Evolutionary conservation across 164 flowering plant genomes (phyloP).

Genomic region (Vitis riparia): DNA sequence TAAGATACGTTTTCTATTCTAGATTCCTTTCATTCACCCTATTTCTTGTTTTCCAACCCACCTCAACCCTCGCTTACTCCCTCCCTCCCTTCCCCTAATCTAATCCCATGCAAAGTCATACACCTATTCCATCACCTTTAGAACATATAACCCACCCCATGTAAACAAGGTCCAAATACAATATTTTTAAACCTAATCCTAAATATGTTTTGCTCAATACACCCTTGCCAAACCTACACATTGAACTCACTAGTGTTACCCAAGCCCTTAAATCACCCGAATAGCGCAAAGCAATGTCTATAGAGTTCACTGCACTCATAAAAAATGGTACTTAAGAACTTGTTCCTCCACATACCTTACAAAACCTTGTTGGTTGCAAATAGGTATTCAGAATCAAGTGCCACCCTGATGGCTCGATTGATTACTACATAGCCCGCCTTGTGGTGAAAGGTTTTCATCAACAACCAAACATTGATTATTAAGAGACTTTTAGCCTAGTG

Average conservation of each 20-base stretch:
- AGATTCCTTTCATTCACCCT: background rate
- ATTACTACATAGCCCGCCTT: conserved; percentile 10
- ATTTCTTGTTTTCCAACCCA: background rate
- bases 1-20: too few species aligned
- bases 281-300: background rate
- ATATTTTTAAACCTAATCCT: too few species aligned
- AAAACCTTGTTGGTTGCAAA: conserved; percentile 6
- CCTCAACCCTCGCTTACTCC: background rate
- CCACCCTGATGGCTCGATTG: conserved; percentile 5
- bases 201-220: too few species aligned
- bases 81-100: background rate
- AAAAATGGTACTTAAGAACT: conserved; percentile 7
- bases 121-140: too few species aligned
- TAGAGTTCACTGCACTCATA: background rate
- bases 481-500: background rate
- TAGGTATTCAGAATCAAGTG: conserved; percentile 10
- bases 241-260: too few species aligned
- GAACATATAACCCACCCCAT: too few species aligned
- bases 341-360: background rate
- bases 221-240: too few species aligned
- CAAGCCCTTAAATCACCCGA: too few species aligned
- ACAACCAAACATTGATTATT: background rate
- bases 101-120: background rate
- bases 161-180: too few species aligned
- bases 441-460: conserved; percentile 17